These are phyloP conservation scores for Mycothermus thermophilus DNA, from an alignment of 495 filamentous ascomycete species.

Conservation along the genomic window DNA sequence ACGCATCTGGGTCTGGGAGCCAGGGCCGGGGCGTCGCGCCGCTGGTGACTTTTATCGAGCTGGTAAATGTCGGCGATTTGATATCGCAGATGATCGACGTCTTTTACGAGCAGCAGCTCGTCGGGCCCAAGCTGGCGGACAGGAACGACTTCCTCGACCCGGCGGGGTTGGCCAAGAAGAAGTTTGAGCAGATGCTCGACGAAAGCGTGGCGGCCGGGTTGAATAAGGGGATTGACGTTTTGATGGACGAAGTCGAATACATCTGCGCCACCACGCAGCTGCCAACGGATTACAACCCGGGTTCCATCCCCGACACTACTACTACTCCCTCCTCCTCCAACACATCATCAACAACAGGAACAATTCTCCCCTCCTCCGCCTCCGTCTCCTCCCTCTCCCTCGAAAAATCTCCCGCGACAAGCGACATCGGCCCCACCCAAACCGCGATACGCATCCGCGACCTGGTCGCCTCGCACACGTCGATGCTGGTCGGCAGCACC, in stretches of 20 bases:
- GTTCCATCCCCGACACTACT: constrained; percentile 21
- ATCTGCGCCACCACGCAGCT: constrained; percentile 79
- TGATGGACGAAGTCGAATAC: constrained; percentile 97
- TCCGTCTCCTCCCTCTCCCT: constrained; percentile 8
- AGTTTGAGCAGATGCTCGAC: constrained; percentile 97
- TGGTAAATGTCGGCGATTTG: constrained; percentile 95
- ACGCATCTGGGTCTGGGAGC: too few species aligned
- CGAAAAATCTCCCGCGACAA: constrained; percentile 3
- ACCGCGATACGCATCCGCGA: constrained; percentile 72
- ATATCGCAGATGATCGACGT: constrained; percentile 99
- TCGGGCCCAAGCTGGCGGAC: constrained; percentile 68
- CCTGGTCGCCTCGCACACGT: constrained; percentile 73
- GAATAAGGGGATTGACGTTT: constrained; percentile 93
- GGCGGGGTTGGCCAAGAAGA: constrained; percentile 86
- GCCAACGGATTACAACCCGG: constrained; percentile 82
- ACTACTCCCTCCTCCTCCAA: constrained; percentile 23
- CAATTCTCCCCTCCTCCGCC: neutral
- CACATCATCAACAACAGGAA: constrained; percentile 1
- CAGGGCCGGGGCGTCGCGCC: constrained; percentile 71
- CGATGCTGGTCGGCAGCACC: constrained; percentile 80
- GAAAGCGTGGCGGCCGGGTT: constrained; percentile 91
- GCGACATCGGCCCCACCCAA: constrained; percentile 65
- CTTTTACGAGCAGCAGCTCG: constrained; percentile 92
- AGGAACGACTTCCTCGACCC: constrained; percentile 90
- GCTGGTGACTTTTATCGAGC: constrained; percentile 87